Conservation (phyloP, 768 basidiomycete species). For the Tubosaeta sp. region DNA sequence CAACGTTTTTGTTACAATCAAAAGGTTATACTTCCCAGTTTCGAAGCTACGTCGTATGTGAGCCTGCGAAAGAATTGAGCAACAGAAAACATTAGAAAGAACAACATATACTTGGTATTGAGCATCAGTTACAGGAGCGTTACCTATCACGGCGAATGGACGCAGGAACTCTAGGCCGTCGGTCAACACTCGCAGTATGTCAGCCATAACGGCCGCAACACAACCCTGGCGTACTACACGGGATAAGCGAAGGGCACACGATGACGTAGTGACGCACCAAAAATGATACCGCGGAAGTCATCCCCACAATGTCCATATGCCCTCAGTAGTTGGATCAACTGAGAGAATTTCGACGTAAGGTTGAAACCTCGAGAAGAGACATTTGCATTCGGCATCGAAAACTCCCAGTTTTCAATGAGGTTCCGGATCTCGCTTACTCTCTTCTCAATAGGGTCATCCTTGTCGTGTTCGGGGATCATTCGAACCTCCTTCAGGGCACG, state of each 20-base stretch:
- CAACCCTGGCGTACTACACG: constrained; percentile 47
- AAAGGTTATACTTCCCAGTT: constrained; percentile 56
- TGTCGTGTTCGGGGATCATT: constrained; percentile 32
- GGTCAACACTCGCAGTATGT: constrained; percentile 52
- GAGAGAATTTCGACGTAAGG: constrained; percentile 62
- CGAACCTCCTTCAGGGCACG: constrained; percentile 40
- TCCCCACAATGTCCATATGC: constrained; percentile 51
- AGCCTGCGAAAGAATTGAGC: constrained; percentile 31
- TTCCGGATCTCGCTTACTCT: constrained; percentile 28
- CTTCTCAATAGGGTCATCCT: constrained; percentile 29
- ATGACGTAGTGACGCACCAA: constrained; percentile 43
- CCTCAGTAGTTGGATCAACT: constrained; percentile 55
- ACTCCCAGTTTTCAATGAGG: constrained; percentile 57
- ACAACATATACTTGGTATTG: constrained; percentile 31
- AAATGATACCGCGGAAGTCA: constrained; percentile 61
- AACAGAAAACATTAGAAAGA: not conserved
- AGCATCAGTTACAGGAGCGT: constrained; percentile 30
- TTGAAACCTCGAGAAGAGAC: constrained; percentile 57
- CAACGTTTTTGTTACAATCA: constrained; percentile 54
- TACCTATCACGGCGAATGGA: constrained; percentile 44
- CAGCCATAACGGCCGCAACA: constrained; percentile 55
- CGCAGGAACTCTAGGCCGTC: constrained; percentile 53
- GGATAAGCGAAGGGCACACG: constrained; percentile 33
- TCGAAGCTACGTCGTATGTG: constrained; percentile 48
- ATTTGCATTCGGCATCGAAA: constrained; percentile 60